Conservation (phyloP, 805 yeast genomes). For the Yarrowia deformans region DNA sequence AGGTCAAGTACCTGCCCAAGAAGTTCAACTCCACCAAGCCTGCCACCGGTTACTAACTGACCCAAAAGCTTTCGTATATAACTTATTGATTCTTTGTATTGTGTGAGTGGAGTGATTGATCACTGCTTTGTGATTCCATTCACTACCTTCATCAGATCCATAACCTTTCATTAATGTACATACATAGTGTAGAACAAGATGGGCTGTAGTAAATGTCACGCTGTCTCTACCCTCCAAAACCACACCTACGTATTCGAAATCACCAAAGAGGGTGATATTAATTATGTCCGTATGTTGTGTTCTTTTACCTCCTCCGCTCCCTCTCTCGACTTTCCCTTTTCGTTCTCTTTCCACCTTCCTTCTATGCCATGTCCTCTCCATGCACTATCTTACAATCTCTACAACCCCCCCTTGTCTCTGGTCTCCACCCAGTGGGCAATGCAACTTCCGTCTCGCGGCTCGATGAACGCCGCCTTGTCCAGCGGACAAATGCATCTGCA, state of each 20-base stretch:
- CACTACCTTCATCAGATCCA: too few species aligned
- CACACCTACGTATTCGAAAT: too few species aligned
- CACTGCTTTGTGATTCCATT: too few species aligned
- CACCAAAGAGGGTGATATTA: conserved; percentile 7
- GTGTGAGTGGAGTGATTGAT: too few species aligned
- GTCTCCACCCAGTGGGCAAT: conserved; percentile 48
- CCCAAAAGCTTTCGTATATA: background rate
- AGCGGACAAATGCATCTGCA: conserved; percentile 78
- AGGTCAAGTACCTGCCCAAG: conserved; percentile 78
- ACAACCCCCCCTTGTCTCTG: conserved; percentile 23
- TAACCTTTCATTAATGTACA: too few species aligned
- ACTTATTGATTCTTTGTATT: background rate
- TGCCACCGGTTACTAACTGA: conserved; percentile 13
- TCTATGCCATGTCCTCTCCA: conserved; percentile 7
- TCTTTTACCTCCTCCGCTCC: background rate
- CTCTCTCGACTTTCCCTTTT: background rate
- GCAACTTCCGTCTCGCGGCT: conserved; percentile 50
- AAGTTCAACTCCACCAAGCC: conserved; percentile 25
- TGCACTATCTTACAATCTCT: background rate
- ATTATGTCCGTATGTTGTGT: conserved; percentile 18
- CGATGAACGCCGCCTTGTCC: conserved; percentile 55
- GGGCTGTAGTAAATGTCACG: too few species aligned
- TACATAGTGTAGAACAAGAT: too few species aligned
- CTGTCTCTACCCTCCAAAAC: too few species aligned
- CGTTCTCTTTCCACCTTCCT: too few species aligned